Evolutionary conservation across 495 filamentous ascomycete species (phyloP).

Genomic region (Bacidia rubella): DNA sequence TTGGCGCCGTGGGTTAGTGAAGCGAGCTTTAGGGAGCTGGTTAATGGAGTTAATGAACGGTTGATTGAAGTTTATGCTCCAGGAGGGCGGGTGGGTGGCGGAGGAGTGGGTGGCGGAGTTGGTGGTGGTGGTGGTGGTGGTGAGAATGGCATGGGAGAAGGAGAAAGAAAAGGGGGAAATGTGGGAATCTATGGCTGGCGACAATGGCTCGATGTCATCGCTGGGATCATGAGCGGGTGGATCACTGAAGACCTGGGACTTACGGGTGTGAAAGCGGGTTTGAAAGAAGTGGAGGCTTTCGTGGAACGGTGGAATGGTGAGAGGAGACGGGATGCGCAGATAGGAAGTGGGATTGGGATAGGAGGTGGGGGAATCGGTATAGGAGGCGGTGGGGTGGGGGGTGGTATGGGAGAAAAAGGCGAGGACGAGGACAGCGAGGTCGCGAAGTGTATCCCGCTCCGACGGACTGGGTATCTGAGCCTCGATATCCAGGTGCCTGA

Average conservation of each 20-base stretch:
- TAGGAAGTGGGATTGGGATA: too few species aligned
- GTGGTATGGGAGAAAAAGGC: background rate
- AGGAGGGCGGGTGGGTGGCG: constrained; percentile 28
- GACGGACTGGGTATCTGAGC: constrained; percentile 78
- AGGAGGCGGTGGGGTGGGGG: background rate
- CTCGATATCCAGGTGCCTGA: constrained; percentile 79
- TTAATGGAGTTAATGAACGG: constrained; percentile 62
- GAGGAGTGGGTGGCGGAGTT: background rate
- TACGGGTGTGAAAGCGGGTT: constrained; percentile 52
- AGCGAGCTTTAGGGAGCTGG: constrained; percentile 65
- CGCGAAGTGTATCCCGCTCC: constrained; percentile 60
- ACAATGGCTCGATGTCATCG: constrained; percentile 50
- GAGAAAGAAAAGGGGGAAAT: too few species aligned
- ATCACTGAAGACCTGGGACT: constrained; percentile 82
- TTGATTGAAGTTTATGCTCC: constrained; percentile 63
- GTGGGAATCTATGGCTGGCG: constrained; percentile 38
- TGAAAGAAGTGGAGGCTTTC: constrained; percentile 56
- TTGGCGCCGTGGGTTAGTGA: constrained; percentile 72
- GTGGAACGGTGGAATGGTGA: constrained; percentile 70
- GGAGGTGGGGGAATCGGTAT: constrained; percentile 25
- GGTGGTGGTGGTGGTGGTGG: too few species aligned
- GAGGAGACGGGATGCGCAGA: constrained; percentile 31
- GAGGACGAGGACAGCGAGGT: constrained; percentile 40
- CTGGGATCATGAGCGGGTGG: constrained; percentile 78
- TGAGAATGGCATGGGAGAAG: too few species aligned